Conservation (phyloP, 2,329 filamentous ascomycete genomes). For the Aspergillus ibericus region DNA sequence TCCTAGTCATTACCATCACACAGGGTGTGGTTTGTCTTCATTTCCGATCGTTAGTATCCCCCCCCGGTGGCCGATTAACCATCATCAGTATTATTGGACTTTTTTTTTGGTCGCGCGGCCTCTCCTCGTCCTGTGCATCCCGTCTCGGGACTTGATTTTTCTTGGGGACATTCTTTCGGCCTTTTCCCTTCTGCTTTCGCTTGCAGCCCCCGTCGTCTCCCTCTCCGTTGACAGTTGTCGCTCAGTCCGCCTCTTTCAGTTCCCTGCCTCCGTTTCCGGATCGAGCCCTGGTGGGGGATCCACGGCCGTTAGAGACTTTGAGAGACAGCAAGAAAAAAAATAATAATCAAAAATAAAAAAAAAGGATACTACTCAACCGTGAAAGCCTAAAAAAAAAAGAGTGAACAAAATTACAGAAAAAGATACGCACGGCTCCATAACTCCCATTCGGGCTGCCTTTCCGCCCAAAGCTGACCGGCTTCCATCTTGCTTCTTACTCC, state of each 20-base stretch:
- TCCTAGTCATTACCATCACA: not conserved
- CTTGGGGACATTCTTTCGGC: slow-evolving; percentile 14
- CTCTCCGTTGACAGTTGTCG: slow-evolving; percentile 26
- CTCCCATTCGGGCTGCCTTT: slow-evolving; percentile 18
- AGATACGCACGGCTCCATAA: slow-evolving; percentile 16
- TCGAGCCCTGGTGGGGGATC: slow-evolving; percentile 36
- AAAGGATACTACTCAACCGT: slow-evolving; percentile 10
- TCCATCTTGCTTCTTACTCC: slow-evolving; percentile 17
- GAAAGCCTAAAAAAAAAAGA: slow-evolving; percentile 14
- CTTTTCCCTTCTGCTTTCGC: slow-evolving; percentile 15
- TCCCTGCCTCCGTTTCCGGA: slow-evolving; percentile 35
- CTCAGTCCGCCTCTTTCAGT: slow-evolving; percentile 12
- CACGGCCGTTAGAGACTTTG: slow-evolving; percentile 29
- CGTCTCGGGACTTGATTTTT: not conserved
- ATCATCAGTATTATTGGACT: not conserved
- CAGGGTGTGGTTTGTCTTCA: not conserved
- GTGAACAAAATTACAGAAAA: slow-evolving; percentile 11
- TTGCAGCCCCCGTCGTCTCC: slow-evolving; percentile 7
- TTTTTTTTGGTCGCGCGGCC: not conserved
- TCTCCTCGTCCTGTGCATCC: not conserved
- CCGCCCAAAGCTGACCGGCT: slow-evolving; percentile 20
- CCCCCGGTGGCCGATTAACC: not conserved
- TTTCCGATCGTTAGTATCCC: not conserved
- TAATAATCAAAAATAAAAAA: slow-evolving; percentile 4
- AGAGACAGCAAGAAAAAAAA: slow-evolving; percentile 11